phyloP scores from a whole-genome alignment of 169 alveolate species.

The Cryptosporidium tyzzeri region DNA sequence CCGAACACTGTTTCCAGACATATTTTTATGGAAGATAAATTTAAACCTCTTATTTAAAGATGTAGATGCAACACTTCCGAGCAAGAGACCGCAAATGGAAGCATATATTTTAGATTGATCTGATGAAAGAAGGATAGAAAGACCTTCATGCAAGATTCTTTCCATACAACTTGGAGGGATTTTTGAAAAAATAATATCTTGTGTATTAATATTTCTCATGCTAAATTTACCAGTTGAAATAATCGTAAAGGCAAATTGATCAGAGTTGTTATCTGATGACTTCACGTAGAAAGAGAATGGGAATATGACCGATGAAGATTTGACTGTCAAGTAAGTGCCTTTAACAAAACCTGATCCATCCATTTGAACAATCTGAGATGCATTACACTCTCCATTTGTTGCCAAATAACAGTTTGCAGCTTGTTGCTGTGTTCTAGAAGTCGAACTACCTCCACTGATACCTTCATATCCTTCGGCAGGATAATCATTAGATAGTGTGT shows the following conservation, averaged over 20 bases:
- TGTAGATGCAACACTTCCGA: slow-evolving; percentile 28
- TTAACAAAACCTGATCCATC: slow-evolving; percentile 42
- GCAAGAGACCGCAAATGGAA: slow-evolving; percentile 17
- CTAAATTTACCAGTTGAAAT: slow-evolving; percentile 40
- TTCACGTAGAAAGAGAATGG: slow-evolving; percentile 37
- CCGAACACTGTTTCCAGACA: slow-evolving; percentile 19
- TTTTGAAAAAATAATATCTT: slow-evolving; percentile 1
- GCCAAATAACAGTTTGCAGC: slow-evolving; percentile 53
- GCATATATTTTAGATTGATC: slow-evolving; percentile 7
- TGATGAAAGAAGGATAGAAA: slow-evolving; percentile 35
- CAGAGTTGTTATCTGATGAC: slow-evolving; percentile 34
- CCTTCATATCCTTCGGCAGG: slow-evolving; percentile 52
- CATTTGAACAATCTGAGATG: slow-evolving; percentile 40
- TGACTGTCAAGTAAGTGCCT: slow-evolving; percentile 10
- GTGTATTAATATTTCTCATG: slow-evolving; percentile 49
- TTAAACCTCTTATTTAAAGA: slow-evolving; percentile 25
- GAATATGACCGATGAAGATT: slow-evolving; percentile 26
- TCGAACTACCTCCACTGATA: slow-evolving; percentile 59
- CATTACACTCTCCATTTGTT: slow-evolving; percentile 44
- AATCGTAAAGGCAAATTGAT: slow-evolving; percentile 21
- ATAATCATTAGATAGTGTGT: slow-evolving; percentile 20
- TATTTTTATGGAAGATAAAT: slow-evolving; percentile 3
- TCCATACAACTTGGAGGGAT: slow-evolving; percentile 47
- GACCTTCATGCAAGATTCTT: slow-evolving; percentile 52
- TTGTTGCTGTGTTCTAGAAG: slow-evolving; percentile 58